Conservation (phyloP, 2,329 filamentous ascomycete genomes). For the Exophiala calicioides region DNA sequence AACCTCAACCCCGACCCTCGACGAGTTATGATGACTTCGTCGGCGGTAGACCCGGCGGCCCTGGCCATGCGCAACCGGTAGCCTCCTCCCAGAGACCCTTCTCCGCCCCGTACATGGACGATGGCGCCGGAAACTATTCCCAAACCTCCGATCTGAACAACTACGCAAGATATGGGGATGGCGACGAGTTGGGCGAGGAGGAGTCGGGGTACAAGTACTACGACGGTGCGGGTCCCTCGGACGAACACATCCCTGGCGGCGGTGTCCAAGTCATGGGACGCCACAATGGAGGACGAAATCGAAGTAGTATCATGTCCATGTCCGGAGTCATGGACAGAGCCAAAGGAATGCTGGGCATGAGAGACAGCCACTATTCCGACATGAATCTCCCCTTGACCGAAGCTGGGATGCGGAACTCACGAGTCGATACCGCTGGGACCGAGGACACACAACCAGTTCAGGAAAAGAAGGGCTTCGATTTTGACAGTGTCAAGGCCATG, state of each 20-base stretch:
- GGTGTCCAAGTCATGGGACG: conserved; percentile 28
- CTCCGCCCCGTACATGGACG: conserved; percentile 30
- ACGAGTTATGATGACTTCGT: conserved; percentile 95
- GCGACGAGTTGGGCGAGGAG: conserved; percentile 80
- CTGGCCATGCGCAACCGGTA: conserved; percentile 31
- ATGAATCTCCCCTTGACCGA: conserved; percentile 97
- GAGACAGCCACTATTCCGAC: conserved; percentile 78
- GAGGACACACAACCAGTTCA: conserved; percentile 48
- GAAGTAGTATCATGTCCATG: conserved; percentile 85
- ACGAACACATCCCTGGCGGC: conserved; percentile 56
- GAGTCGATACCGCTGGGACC: conserved; percentile 46
- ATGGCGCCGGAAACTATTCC: conserved; percentile 55
- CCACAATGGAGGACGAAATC: conserved; percentile 55
- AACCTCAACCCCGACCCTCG: conserved; percentile 71
- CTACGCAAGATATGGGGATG: conserved; percentile 88
- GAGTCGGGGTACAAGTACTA: conserved; percentile 72
- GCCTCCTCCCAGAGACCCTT: conserved; percentile 40
- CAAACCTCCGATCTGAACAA: conserved; percentile 84
- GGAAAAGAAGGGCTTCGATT: conserved; percentile 62
- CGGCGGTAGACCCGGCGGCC: conserved; percentile 52
- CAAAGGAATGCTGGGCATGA: conserved; percentile 89
- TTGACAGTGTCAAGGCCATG: conserved; percentile 86
- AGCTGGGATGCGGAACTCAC: conserved; percentile 56
- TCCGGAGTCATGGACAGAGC: conserved; percentile 83
- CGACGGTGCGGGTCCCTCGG: conserved; percentile 62